Evolutionary conservation across 805 yeast genomes (phyloP), one percentile per base, ranked within the genome.

Genomic region (Suhomyces faveliae): DNA sequence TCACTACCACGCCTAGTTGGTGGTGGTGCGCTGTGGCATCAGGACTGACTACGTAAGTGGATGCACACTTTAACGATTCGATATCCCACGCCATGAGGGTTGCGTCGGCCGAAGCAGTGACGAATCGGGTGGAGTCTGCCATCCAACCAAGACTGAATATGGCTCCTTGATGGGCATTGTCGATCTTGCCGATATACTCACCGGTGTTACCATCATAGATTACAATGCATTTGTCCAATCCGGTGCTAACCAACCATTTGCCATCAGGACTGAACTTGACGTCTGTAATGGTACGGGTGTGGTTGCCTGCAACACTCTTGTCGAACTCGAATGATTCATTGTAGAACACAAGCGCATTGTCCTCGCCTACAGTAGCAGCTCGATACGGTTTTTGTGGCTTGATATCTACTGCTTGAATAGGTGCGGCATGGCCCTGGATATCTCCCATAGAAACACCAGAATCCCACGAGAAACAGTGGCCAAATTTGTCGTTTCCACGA

Each of bases 381-480:
- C 96, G 76, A 71, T 87, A 89, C 8, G 99, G 99, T 66, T 99
- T 81, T 53, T 78, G 80, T 17, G 91, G 89, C 60, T 86, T 85
- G 54, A 92, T 85, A 48, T 86, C 81, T 17, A 90, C 96, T 0
- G 94, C 89, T 60, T 87, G 89, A 61, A 92, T 81, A 41, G 79
- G 81, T 21, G 89, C 84, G 13, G 92, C 78, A 63, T 94, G 99
- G 20, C 99, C 99, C 42, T 90, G 83, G 58, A 92, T 85, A 62
- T 94, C 98, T 47, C 99, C 99, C 40, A 94, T 83, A n/a, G 97
- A 82, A 67, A 94, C 94, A 51, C 99, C 99, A 1, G 96, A 80
- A 62, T 94, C 99, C 79, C 86, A 87, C 6, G 96, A 82, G 64
- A 92, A 89, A 53, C 95, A 90, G 56, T 87, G 96, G 5, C 98